Evolutionary conservation across 2,329 filamentous ascomycete species (phyloP), one percentile per base, ranked within the genome.

Genomic region (Calonectria pseudoreteaudii): DNA sequence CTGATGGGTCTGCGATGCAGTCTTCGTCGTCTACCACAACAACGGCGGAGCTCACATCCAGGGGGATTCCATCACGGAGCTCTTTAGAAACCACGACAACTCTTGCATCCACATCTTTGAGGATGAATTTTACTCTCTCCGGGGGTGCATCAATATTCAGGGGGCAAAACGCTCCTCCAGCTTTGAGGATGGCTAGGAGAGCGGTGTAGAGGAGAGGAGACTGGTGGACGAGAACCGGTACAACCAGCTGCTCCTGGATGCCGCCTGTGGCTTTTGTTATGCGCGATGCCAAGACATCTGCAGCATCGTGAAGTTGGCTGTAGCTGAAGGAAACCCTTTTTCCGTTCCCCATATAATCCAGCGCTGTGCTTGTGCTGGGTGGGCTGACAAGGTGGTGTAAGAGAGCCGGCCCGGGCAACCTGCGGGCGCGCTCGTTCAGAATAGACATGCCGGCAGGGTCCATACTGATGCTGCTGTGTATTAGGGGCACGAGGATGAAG

Each of bases 101-200:
- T 10, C 85, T 86, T 9, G 95, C 94, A 14, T 88, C 87, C 49
- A 97, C 90, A 86, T 98, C 95, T n/a, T 90, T 83, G 20, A 96
- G 84, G 65, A 98, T 96, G 82, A 98, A 98, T 66, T 89, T 90
- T 53, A 98, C 88, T 64, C 96, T 90, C 68, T 98, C 95, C 5
- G 87, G 83, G 0, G 96, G 96, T 0, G 93, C 91, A 83, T 98
- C 95, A 64, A 94, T 88, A 74, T 93, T 93, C 70, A 98, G 86
- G 0, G 96, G 95, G 77, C 95, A 98, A 79, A 98, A 98, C 0
- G 95, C 95, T 44, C 91, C 94, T 9, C 96, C 96, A 16, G 92
- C 92, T 83, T 96, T 95, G 60, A 98, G 87, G 68, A 96, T 91
- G 4, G 93, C 95, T 56, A 98, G 84, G 75, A 94, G 90, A 1